Evolutionary conservation across 164 flowering plant genomes (phyloP).

Genomic region (Vitis riparia): DNA sequence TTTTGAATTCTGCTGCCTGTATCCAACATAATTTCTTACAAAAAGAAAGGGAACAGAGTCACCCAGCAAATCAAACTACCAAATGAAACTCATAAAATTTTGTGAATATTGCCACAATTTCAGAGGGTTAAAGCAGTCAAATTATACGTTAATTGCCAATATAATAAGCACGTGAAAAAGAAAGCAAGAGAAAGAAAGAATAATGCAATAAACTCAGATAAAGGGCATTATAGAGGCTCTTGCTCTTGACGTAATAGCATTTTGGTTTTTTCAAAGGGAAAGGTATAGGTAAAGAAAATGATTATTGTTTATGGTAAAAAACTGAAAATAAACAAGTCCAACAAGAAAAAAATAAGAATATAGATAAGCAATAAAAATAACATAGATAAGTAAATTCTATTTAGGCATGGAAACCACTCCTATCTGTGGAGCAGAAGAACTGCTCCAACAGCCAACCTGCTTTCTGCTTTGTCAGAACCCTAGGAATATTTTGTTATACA

Average conservation of each 20-base stretch:
- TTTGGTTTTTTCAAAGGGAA: neutral
- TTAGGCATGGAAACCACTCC: neutral
- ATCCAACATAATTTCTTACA: too few relatives aligned
- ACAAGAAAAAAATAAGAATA: neutral
- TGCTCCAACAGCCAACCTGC: constrained; percentile 1
- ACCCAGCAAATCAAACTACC: too few relatives aligned
- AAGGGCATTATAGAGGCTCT: neutral
- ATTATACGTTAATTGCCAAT: too few relatives aligned
- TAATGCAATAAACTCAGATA: too few relatives aligned
- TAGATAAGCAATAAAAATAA: neutral
- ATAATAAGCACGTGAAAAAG: too few relatives aligned
- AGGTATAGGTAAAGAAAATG: neutral
- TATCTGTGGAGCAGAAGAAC: neutral
- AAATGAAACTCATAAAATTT: too few relatives aligned
- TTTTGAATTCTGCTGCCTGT: too few relatives aligned
- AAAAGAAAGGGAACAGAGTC: too few relatives aligned
- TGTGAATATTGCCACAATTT: too few relatives aligned
- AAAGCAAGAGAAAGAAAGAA: too few relatives aligned
- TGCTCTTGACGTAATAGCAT: neutral
- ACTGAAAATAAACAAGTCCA: neutral
- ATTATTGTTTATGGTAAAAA: neutral
- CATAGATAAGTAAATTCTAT: neutral
- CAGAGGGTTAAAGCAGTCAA: too few relatives aligned
- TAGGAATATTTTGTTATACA: too few relatives aligned
- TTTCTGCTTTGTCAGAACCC: neutral